Conservation (phyloP, 441 rosid species). For the Aquilaria agallochum region DNA sequence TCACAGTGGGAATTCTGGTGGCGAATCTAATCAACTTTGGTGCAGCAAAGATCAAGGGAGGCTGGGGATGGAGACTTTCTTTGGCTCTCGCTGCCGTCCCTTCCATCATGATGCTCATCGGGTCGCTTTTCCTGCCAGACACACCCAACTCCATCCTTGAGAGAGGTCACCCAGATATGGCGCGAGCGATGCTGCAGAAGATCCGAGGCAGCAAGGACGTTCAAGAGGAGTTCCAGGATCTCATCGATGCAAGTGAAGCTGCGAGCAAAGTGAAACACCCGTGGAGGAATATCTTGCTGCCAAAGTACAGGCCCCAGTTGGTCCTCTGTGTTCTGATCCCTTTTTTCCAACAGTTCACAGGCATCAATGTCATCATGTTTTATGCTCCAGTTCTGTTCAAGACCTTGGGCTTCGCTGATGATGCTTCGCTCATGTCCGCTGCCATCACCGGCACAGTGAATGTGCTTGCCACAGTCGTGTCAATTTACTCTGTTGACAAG, state of each 20-base stretch:
- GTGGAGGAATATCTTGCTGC: neutral
- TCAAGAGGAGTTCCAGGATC: neutral
- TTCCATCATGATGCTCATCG: neutral
- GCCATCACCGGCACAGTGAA: too few relatives aligned
- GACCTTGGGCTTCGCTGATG: neutral
- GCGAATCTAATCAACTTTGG: too few relatives aligned
- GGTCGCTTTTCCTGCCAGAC: neutral
- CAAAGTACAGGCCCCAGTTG: neutral
- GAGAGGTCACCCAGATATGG: neutral
- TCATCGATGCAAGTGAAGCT: neutral
- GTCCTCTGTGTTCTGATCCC: neutral
- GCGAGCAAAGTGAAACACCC: neutral
- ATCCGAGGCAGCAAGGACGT: neutral
- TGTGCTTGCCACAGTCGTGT: too few relatives aligned
- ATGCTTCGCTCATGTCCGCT: neutral
- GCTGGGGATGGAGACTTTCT: neutral
- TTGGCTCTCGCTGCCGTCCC: neutral
- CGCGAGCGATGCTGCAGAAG: neutral
- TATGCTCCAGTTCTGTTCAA: neutral
- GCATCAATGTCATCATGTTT: neutral
- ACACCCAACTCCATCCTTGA: constrained; percentile 2
- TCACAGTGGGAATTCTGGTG: too few relatives aligned
- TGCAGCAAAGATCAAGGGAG: neutral
- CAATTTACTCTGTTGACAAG: too few relatives aligned
- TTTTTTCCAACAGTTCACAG: neutral